Conservation (phyloP, 1,139 yeast genomes). For the Blastobotrys persicus region DNA sequence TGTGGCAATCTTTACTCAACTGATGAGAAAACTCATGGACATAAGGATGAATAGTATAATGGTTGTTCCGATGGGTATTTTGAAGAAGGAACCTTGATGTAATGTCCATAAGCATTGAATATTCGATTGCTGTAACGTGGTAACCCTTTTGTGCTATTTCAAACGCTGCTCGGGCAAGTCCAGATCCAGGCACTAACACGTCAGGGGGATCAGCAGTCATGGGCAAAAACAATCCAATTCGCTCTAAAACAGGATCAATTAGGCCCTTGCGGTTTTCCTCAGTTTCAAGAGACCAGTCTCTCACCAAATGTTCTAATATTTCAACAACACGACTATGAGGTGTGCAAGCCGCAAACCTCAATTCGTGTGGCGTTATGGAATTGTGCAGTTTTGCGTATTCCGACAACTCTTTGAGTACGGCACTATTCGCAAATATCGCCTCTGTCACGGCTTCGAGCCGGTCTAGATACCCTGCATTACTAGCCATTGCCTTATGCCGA, state of each 20-base stretch:
- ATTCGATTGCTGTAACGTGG: conserved; percentile 67
- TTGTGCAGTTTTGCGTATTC: conserved; percentile 42
- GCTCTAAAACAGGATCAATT: conserved; percentile 46
- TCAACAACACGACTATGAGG: conserved; percentile 60
- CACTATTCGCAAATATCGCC: conserved; percentile 47
- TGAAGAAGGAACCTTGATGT: conserved; percentile 53
- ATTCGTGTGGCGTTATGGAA: conserved; percentile 46
- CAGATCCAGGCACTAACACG: conserved; percentile 75
- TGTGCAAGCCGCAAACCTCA: conserved; percentile 31
- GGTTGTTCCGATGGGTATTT: neutral
- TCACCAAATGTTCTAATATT: conserved; percentile 63
- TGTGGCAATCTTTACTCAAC: conserved; percentile 48
- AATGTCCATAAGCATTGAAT: conserved; percentile 67
- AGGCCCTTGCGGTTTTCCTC: conserved; percentile 53
- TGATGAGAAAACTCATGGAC: conserved; percentile 74
- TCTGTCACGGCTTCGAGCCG: conserved; percentile 50
- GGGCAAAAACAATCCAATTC: conserved; percentile 38
- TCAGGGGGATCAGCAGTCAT: conserved; percentile 25
- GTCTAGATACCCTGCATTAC: conserved; percentile 53
- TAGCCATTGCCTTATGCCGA: conserved; percentile 55
- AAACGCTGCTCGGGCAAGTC: conserved; percentile 69
- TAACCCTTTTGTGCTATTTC: conserved; percentile 49
- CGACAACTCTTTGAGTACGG: conserved; percentile 47
- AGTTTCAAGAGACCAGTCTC: conserved; percentile 65
- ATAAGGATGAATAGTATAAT: conserved; percentile 51